phyloP scores from a whole-genome alignment of 768 basidiomycete genomes.

The Solioccasus polychromus region DNA sequence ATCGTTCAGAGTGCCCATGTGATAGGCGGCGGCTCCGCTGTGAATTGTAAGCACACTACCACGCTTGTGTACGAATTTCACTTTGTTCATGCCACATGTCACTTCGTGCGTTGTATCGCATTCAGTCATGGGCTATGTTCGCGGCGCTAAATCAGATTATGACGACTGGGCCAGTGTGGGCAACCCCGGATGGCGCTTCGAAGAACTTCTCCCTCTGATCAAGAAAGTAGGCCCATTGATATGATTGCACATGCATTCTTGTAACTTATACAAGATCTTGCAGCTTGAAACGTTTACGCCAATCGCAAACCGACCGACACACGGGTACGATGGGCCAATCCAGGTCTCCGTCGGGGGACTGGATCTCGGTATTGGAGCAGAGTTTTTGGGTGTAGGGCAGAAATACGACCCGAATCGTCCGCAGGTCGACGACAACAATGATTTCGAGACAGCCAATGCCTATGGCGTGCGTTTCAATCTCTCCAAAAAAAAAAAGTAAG shows the following conservation, averaged over 20 bases:
- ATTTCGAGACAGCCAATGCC: slow-evolving; percentile 31
- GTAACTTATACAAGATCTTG: not conserved
- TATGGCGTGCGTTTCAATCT: slow-evolving; percentile 19
- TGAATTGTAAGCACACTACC: slow-evolving; percentile 22
- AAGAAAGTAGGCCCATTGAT: slow-evolving; percentile 15
- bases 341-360: slow-evolving; percentile 18
- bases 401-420: slow-evolving; percentile 48
- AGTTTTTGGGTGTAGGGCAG: slow-evolving; percentile 46
- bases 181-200: slow-evolving; percentile 25
- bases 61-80: no score
- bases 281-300: slow-evolving; percentile 36
- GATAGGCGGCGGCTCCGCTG: slow-evolving; percentile 57
- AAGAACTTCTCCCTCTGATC: slow-evolving; percentile 24
- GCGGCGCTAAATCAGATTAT: slow-evolving; percentile 26
- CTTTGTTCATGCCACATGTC: no score
- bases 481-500: not conserved
- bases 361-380: slow-evolving; percentile 24
- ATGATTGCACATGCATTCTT: no score
- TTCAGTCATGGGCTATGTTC: slow-evolving; percentile 19
- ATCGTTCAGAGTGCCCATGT: slow-evolving; percentile 5
- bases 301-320: slow-evolving; percentile 23
- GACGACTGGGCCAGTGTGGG: slow-evolving; percentile 25
- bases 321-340: slow-evolving; percentile 36
- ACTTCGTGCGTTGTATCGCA: no score
- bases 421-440: slow-evolving; percentile 46